Evolutionary conservation across 371 early-diverging fungal species (phyloP).

Genomic region (Synchytrium microbalum): DNA sequence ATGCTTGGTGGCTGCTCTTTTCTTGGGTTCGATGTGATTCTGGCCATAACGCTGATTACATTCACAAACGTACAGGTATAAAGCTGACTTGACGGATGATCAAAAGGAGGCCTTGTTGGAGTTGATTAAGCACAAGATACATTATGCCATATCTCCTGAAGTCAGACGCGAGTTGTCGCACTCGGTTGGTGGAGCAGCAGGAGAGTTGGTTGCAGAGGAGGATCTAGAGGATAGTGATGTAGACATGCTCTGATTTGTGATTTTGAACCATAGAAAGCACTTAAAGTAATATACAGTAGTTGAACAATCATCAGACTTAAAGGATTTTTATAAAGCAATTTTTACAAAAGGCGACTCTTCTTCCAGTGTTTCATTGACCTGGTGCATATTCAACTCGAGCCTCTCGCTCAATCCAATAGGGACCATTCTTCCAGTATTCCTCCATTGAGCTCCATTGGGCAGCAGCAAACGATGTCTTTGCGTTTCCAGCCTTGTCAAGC

Average conservation of each 20-base stretch:
- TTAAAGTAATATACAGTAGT: no score
- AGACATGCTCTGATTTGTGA: no score
- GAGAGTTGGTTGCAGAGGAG: no score
- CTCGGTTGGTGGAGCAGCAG: no score
- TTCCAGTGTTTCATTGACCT: no score
- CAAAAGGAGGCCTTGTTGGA: conserved; percentile 86
- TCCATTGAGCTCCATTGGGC: not conserved
- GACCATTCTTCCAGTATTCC: not conserved
- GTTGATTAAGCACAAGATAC: conserved; percentile 67
- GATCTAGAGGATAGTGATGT: no score
- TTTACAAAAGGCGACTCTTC: no score
- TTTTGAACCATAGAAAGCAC: no score
- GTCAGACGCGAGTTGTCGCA: conserved; percentile 82
- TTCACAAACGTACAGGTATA: conserved; percentile 54
- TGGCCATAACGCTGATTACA: no score
- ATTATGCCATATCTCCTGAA: conserved; percentile 82
- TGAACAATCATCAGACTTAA: no score
- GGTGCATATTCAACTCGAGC: not conserved
- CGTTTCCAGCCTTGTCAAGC: not conserved
- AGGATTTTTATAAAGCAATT: no score
- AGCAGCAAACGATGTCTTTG: not conserved
- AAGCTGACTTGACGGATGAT: conserved; percentile 86
- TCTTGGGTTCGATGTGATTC: no score
- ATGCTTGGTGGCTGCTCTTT: not conserved
- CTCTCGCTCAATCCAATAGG: not conserved